Evolutionary conservation across 306 rosid genomes (phyloP), one percentile per base, ranked within the genome.

Genomic region (Cercis canadensis): DNA sequence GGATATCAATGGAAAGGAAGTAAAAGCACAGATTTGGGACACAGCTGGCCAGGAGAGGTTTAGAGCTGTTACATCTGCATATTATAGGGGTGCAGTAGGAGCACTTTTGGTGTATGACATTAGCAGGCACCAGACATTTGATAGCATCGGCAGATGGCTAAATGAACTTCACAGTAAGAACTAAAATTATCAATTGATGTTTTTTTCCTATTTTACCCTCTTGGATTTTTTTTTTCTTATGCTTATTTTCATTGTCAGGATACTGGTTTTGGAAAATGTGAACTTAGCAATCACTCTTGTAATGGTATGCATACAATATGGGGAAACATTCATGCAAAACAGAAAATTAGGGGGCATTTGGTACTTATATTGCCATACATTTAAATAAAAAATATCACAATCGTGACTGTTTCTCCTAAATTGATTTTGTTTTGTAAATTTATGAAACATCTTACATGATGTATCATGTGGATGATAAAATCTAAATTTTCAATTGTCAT

Each of bases 1-100:
- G 18, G 86, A 81, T 53, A 88, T 90, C 70, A 83, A 90, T 57
- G 97, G 95, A 60, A 90, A 88, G 84, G 97, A 90, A 83, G 67
- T 90, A 59, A 90, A 90, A 80, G 97, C 97, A 44, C 97, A 90
- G 85, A 90, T 90, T 71, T 90, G 97, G 97, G 97, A 90, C 75
- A 90, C 97, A 16, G 97, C 97, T 21, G 97, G 97, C 66, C 97
- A 90, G 78, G 97, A 90, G 81, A 89, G 97, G 67, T 88, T 90
- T 78, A 86, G 97, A 80, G 97, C 97, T 67, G 95, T 90, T 78
- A 90, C 97, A 33, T 90, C 97, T 70, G 97, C 97, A 66, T 90
- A 90, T 81, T 90, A 88, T 53, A 81, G 97, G 79, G 97, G 97
- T 61, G 97, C 97, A 4, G 97, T 90, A 47, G 97, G 97, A 56